phyloP scores from a whole-genome alignment of 2,329 filamentous ascomycete genomes.

The Ceratocystis papillata region DNA sequence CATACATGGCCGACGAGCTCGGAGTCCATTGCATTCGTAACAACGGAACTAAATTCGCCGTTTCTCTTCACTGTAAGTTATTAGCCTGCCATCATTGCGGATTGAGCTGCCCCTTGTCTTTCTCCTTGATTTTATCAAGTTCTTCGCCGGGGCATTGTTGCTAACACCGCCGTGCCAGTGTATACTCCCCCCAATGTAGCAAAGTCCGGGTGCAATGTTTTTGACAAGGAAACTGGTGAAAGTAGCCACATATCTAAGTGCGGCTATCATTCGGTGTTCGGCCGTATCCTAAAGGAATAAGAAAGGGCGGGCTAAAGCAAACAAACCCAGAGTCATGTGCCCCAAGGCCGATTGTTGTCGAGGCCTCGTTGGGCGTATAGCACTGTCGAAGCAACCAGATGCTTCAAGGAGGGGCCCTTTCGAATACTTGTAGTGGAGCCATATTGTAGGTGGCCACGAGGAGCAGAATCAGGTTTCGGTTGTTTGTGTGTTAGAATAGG shows the following conservation, averaged over 20 bases:
- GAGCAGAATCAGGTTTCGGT: too few relatives aligned
- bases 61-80: conserved; percentile 63
- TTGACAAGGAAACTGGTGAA: conserved; percentile 64
- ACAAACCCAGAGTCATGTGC: background rate
- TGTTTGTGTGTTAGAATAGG: conserved; percentile 4
- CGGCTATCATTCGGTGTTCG: conserved; percentile 59
- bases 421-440: too few relatives aligned
- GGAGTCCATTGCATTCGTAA: conserved; percentile 79
- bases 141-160: conserved; percentile 1
- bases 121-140: background rate
- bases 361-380: too few relatives aligned
- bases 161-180: conserved; percentile 36
- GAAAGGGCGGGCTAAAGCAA: background rate
- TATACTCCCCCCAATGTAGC: conserved; percentile 87
- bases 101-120: too few relatives aligned
- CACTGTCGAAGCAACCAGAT: background rate
- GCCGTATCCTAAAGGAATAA: conserved; percentile 38
- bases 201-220: conserved; percentile 69
- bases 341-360: conserved; percentile 6
- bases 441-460: too few relatives aligned
- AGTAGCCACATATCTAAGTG: conserved; percentile 59
- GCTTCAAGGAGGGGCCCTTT: background rate
- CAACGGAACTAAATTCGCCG: conserved; percentile 60
- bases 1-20: conserved; percentile 85
- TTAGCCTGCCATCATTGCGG: background rate